Evolutionary conservation across 2,329 filamentous ascomycete species (phyloP).

Genomic region (Paramyrothecium sp.): DNA sequence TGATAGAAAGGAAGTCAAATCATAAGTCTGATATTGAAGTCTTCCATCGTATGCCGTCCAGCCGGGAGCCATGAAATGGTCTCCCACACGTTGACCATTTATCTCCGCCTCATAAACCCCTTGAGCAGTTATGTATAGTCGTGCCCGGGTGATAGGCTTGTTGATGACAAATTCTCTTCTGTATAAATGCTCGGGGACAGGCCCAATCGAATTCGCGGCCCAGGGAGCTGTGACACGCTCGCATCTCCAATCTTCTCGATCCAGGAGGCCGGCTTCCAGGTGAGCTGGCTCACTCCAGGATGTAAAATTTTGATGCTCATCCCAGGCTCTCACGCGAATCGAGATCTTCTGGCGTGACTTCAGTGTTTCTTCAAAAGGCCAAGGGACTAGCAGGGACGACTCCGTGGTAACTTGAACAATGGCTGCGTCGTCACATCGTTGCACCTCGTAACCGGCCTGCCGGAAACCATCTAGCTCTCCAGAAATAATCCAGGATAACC

Average conservation of each 20-base stretch:
- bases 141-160: background rate
- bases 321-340: background rate
- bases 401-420: background rate
- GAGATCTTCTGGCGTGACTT: background rate
- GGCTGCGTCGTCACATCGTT: background rate
- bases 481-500: background rate
- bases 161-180: conserved; percentile 7
- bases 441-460: background rate
- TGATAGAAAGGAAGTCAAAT: conserved; percentile 41
- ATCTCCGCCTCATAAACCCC: conserved; percentile 47
- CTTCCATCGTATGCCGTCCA: conserved; percentile 50
- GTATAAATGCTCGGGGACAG: conserved; percentile 15
- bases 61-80: conserved; percentile 45
- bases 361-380: background rate
- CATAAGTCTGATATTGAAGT: conserved; percentile 50
- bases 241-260: conserved; percentile 9
- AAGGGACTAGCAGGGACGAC: background rate
- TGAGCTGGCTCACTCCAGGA: conserved; percentile 12
- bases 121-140: conserved; percentile 42
- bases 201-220: conserved; percentile 9
- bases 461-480: background rate
- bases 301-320: background rate
- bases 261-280: conserved; percentile 13
- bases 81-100: conserved; percentile 40
- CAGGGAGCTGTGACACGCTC: conserved; percentile 15